Evolutionary conservation across 345 rosid genomes (phyloP).

Genomic region (Gossypium longicalyx): DNA sequence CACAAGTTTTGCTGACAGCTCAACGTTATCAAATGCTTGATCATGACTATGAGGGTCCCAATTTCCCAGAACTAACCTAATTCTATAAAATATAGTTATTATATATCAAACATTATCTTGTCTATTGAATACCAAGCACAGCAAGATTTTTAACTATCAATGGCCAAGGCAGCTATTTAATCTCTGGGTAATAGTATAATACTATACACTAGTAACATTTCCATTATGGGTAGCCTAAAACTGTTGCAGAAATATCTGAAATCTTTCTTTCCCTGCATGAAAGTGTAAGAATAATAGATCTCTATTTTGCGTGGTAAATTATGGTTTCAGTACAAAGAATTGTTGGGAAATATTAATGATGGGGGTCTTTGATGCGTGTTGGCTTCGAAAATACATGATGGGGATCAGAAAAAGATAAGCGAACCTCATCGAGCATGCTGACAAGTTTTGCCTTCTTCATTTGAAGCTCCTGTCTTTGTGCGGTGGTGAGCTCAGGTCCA

Average conservation of each 20-base stretch:
- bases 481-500: slow-evolving; percentile 35
- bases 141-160: background rate
- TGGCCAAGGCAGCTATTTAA: too few relatives aligned
- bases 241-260: background rate
- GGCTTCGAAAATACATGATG: background rate
- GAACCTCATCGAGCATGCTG: slow-evolving; percentile 67
- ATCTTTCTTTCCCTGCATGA: background rate
- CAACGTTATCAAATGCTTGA: slow-evolving; percentile 1
- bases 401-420: background rate
- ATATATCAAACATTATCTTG: background rate
- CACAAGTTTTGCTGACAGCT: slow-evolving; percentile 8
- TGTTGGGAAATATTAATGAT: too few relatives aligned
- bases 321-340: too few relatives aligned
- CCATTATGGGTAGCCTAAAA: background rate
- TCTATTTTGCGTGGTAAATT: too few relatives aligned
- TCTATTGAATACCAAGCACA: background rate
- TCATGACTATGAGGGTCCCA: slow-evolving; percentile 12
- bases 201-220: background rate
- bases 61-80: background rate
- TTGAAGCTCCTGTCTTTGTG: slow-evolving; percentile 57
- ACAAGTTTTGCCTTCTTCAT: slow-evolving; percentile 62
- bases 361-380: background rate
- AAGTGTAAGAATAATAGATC: background rate
- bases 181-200: background rate
- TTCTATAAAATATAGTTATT: background rate